Evolutionary conservation across 208 protist species (phyloP), one percentile per base, ranked within the genome.

Genomic region (Sergeia podlipaevii): DNA sequence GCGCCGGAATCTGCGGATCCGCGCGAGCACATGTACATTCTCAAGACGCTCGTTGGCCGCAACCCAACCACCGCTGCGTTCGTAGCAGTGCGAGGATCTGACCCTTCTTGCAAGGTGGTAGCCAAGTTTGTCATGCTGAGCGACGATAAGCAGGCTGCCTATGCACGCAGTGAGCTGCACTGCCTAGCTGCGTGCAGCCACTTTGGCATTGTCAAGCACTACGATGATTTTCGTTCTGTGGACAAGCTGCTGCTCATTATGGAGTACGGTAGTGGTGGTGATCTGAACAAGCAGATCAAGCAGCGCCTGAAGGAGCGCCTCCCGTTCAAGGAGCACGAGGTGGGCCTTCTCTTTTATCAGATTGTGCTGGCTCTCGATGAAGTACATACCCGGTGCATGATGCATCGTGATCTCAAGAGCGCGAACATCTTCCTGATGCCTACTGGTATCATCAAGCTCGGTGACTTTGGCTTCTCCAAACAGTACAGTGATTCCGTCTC

Each of bases 321-420:
- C 15, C 75, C 71, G 1, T 91, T 94, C 61, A 68, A 87, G 41
- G 87, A 94, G 54, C 84, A 91, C 64, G 87, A 94, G 65, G 79
- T 84, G 5, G 73, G 80, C 6, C 63, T 94, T 4, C 63, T 94
- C n/a, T 94, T 94, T 45, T 81, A 81, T 33, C 87, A 94, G 58
- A 84, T 94, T 44, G 72, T 91, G 7, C 62, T 91, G 1, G 91
- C 84, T 30, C 57, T 97, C 26, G 65, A 93, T 44, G 82, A 97
- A 56, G 74, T 97, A 8, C 91, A 97, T 67, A 62, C 43, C 32
- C 76, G 89, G 18, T 49, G 70, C 26, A 93, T 97, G 73, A 87
- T 96, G 70, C 89, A 96, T 53, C 80, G 89, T 15, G 89, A 96
- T 51, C 47, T 96, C 38, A 96, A 96, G 67, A 91, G 82, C 52